A percentile compares a stretch with the other conserved stretches of the same genome.
Conservation (phyloP, 116 monocot genomes). For the Cymodocea nodosa region DNA sequence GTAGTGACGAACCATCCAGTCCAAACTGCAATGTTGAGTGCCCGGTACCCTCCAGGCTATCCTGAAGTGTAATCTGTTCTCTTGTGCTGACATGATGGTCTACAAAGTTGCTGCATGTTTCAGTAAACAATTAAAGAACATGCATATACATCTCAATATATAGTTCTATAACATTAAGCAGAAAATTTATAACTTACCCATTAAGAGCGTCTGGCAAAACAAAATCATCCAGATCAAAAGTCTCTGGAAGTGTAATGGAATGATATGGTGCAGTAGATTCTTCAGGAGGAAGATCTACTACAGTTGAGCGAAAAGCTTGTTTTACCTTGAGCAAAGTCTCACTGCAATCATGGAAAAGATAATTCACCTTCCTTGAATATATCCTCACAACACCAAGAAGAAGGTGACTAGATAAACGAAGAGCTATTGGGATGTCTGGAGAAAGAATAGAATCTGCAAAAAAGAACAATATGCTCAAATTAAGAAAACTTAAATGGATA, state of each 20-base stretch:
- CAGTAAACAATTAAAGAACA: not conserved
- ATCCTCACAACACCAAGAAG: slow-evolving; percentile 98
- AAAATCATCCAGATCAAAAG: slow-evolving; percentile 99
- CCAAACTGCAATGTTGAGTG: slow-evolving; percentile 83
- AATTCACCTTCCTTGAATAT: slow-evolving; percentile 99
- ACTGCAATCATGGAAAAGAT: slow-evolving; percentile 99
- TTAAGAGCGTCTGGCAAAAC: slow-evolving; percentile 75
- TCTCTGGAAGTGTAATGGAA: slow-evolving; percentile 98
- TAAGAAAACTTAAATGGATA: too few relatives aligned
- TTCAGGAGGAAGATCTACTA: slow-evolving; percentile 98
- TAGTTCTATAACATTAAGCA: not conserved
- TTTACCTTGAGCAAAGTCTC: slow-evolving; percentile 96
- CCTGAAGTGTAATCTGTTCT: slow-evolving; percentile 99
- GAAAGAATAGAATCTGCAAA: slow-evolving; percentile 95
- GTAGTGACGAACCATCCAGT: slow-evolving; percentile 58
- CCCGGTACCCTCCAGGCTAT: slow-evolving; percentile 43
- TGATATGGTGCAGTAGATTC: slow-evolving; percentile 99
- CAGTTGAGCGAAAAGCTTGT: slow-evolving; percentile 96
- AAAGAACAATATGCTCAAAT: not conserved
- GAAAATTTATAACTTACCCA: slow-evolving; percentile 39
- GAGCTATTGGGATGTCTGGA: slow-evolving; percentile 96
- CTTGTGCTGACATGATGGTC: slow-evolving; percentile 96
- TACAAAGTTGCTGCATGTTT: slow-evolving; percentile 63
- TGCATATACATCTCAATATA: not conserved
- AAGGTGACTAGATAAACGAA: slow-evolving; percentile 97